Evolutionary conservation across 1,284 basidiomycete species (phyloP), one percentile per base, ranked within the genome.

Genomic region (Ganoderma sp.): DNA sequence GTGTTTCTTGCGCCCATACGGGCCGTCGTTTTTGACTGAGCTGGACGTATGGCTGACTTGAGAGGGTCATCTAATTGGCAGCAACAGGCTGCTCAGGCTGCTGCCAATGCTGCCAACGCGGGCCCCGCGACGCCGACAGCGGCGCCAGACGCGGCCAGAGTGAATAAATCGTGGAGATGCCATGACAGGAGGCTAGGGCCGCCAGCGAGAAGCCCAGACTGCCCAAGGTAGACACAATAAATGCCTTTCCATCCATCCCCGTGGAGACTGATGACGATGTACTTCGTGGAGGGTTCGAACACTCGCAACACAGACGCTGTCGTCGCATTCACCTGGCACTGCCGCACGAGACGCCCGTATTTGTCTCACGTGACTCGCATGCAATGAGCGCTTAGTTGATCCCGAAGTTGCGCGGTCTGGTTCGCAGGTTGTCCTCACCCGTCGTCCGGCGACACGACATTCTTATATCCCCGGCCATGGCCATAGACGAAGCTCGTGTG

Each of bases 401-500:
- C n/a, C 28, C 34, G 37, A 14, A 4, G 54, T 56, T 54, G 63
- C 63, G 63, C 66, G 52, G 45, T 57, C 3, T 39, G 37, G 22
- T 15, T 28, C 39, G 28, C 32, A 37, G 37, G 59, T 63, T 61
- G 57, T 60, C 67, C 61, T 67, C 71, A 66, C 34, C 66, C 61
- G 25, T 68, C 67, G 65, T 63, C 66, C 63, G 63, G 22, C 52
- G 52, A 57, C 54, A 63, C 60, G 37, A 61, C 43, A 7, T 56
- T 32, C 28, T 56, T 60, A 41, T 14, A n/a, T 32, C 48, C n/a
- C 14, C 63, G n/a, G 63, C 65, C 71, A 79, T 78, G 78, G 68
- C 76, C 57, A 68, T 78, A 66, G 81, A 85, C 79, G 80, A 84
- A 76, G 79, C 77, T 66, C 78, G 81, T 71, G 78, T 79, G 69